Base-by-base conservation (phyloP, 1,139 yeast genomes). In the Ashbya aceris region DNA sequence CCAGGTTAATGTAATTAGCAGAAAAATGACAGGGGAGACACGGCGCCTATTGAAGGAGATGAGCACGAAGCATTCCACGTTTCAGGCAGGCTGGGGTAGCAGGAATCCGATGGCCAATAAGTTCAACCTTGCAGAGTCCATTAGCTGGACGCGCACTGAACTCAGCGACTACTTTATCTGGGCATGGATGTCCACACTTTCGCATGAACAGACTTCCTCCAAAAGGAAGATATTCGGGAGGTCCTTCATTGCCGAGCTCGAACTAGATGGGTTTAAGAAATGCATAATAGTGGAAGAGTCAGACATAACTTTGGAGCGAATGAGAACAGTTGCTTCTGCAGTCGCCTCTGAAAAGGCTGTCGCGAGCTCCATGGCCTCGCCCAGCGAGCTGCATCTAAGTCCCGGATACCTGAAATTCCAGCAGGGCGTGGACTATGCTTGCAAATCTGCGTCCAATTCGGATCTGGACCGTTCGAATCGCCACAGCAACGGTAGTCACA, bases 141-240 rank as follows among this genome's bases (percentile, higher is more conserved):
- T 67, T 8, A 74, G 78, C 27, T 78, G 85, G 2, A 63, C 70
- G 12, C 74, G 83, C 47, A 81, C 83, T 1, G 73, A 85, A 2
- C 76, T 86, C 28, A 94, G 84, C 61, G 96, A 86, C 57, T 86
- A 83, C 57, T 85, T 81, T 55, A 83, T 85, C 27, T 86, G 95
- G 95, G 76, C 95, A 0, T 86, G 96, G 96, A 67, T 85, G 52
- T 78, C 87, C 2, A 74, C 87, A 2, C 61, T 85, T 26, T 85
- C 85, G 0, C 73, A 79, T 35, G 96, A 86, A 55, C 85, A 84
- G 57, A 77, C 87, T 0, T 68, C 72, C 32, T 64, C 67, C 27
- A 76, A 79, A 51, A 83, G 83, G 59, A 73, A 73, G 28, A 62
- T 79, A 2, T 86, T 86, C 67, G 96, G 96, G 6, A 72, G 93